Evolutionary conservation across 345 rosid genomes (phyloP).

Genomic region (Sapria himalayana): DNA sequence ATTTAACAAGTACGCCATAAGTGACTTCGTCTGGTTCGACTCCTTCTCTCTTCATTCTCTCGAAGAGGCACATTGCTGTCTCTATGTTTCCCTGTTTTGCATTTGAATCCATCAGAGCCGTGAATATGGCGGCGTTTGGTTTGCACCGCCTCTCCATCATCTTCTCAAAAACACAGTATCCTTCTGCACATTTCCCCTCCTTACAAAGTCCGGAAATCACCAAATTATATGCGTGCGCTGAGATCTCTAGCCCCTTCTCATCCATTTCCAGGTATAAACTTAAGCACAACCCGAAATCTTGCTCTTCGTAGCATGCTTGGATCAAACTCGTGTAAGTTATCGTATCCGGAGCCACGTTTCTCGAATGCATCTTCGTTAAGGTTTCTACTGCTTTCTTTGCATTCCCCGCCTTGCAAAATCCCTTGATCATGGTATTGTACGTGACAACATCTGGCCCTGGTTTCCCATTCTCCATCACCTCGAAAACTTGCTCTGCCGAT

Average conservation of each 20-base stretch:
- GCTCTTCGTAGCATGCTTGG: constrained; percentile 54
- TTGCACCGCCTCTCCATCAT: constrained; percentile 39
- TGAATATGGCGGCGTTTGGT: constrained; percentile 61
- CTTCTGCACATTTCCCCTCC: constrained; percentile 50
- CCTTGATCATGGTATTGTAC: constrained; percentile 70
- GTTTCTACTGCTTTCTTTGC: constrained; percentile 41
- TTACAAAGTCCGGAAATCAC: constrained; percentile 76
- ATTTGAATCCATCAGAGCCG: constrained; percentile 56
- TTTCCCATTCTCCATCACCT: constrained; percentile 54
- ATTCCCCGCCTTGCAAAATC: constrained; percentile 53
- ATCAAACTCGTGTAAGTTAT: constrained; percentile 69
- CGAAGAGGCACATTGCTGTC: constrained; percentile 46
- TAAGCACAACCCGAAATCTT: constrained; percentile 46
- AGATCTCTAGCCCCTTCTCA: constrained; percentile 53
- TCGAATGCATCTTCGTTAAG: constrained; percentile 47
- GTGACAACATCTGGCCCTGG: constrained; percentile 51
- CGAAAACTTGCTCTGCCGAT: constrained; percentile 55
- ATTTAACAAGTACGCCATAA: constrained; percentile 44
- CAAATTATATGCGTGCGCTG: constrained; percentile 52
- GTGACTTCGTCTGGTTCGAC: constrained; percentile 54
- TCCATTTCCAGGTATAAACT: constrained; percentile 63
- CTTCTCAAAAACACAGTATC: constrained; percentile 36
- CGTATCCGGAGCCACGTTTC: constrained; percentile 51
- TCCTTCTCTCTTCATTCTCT: constrained; percentile 57
- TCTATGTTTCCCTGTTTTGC: constrained; percentile 48